A percentile compares a stretch with the other conserved stretches of the same genome.
Conservation (phyloP, 1,284 basidiomycete species). For the Pseudozyma tsukubaensis region DNA sequence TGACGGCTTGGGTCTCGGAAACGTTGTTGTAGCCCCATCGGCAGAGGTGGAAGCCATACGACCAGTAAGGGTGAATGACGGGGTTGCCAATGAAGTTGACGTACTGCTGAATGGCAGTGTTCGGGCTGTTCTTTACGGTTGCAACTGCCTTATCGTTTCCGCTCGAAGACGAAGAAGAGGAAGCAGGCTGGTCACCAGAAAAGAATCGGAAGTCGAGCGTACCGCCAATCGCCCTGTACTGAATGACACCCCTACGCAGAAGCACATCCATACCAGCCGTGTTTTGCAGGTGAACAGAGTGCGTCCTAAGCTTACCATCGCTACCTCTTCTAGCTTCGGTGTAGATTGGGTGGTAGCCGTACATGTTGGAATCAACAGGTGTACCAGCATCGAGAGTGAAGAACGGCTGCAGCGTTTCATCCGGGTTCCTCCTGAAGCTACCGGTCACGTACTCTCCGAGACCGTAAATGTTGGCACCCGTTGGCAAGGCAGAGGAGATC, state of each 20-base stretch:
- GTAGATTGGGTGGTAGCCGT: slow-evolving; percentile 79
- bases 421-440: slow-evolving; percentile 74
- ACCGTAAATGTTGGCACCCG: slow-evolving; percentile 79
- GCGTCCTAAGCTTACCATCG: slow-evolving; percentile 36
- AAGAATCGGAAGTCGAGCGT: slow-evolving; percentile 60
- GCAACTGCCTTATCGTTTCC: neutral
- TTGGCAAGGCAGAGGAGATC: slow-evolving; percentile 61
- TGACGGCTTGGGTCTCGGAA: slow-evolving; percentile 36
- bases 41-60: slow-evolving; percentile 58
- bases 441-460: slow-evolving; percentile 79
- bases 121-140: slow-evolving; percentile 30
- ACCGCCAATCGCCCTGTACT: slow-evolving; percentile 59
- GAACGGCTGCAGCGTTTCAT: slow-evolving; percentile 76
- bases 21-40: slow-evolving; percentile 58
- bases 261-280: slow-evolving; percentile 57
- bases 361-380: slow-evolving; percentile 70
- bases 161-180: neutral
- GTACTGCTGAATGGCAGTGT: slow-evolving; percentile 56
- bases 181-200: slow-evolving; percentile 24
- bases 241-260: slow-evolving; percentile 43
- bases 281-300: slow-evolving; percentile 46
- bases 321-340: slow-evolving; percentile 76
- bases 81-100: slow-evolving; percentile 53
- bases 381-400: slow-evolving; percentile 75
- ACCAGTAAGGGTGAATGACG: slow-evolving; percentile 50